Conservation (phyloP, 331 rosid genomes). For the Quercus tomentella region DNA sequence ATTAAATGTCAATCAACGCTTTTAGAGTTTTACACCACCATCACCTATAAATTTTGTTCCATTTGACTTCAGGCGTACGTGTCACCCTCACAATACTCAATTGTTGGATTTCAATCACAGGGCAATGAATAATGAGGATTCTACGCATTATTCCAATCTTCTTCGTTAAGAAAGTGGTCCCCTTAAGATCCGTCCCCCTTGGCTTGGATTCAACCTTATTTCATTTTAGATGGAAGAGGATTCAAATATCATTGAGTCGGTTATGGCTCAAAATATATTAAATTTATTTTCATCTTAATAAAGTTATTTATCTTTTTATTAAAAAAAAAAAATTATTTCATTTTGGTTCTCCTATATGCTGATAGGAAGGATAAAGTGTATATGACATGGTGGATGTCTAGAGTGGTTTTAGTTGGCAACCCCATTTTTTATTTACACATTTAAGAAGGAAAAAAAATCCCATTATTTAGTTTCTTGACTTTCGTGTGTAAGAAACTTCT, state of each 20-base stretch:
- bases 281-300: too few species aligned
- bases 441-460: too few species aligned
- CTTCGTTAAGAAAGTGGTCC: neutral
- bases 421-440: neutral
- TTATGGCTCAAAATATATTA: too few species aligned
- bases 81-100: neutral
- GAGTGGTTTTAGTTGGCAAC: neutral
- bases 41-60: constrained; percentile 3
- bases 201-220: neutral
- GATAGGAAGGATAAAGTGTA: too few species aligned
- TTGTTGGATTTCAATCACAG: neutral
- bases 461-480: too few species aligned
- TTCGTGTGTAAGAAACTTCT: too few species aligned
- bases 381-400: too few species aligned
- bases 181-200: neutral
- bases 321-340: too few species aligned
- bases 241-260: too few species aligned
- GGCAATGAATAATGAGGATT: neutral
- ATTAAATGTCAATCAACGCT: neutral
- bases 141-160: constrained; percentile 11
- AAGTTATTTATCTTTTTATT: too few species aligned
- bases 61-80: constrained; percentile 1
- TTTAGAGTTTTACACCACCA: neutral
- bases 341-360: neutral
- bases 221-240: neutral